These are phyloP conservation scores for Candida xiaguanensis DNA, from an alignment of 805 yeast species.

Conservation along the genomic window DNA sequence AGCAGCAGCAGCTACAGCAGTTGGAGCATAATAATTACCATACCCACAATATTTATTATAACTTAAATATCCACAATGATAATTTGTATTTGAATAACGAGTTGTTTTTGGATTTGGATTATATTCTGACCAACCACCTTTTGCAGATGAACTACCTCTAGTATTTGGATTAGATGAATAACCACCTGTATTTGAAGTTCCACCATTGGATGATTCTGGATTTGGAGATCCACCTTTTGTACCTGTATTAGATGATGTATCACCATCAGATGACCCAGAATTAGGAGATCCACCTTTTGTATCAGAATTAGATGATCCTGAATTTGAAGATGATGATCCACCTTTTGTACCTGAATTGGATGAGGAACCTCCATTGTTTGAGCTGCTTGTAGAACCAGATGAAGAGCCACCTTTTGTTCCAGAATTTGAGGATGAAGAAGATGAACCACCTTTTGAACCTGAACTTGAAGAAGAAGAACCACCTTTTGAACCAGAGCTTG, in stretches of 20 bases:
- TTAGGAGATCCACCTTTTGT: constrained; percentile 2
- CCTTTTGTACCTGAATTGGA: no score
- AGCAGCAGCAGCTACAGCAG: constrained; percentile 11
- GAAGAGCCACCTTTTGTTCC: no score
- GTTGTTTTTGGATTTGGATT: constrained; percentile 4
- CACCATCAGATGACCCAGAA: constrained; percentile 1
- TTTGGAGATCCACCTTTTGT: not conserved
- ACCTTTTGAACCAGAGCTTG: constrained; percentile 1
- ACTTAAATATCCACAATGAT: constrained; percentile 9
- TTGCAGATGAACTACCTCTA: not conserved
- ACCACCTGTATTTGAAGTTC: not conserved
- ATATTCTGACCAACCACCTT: constrained; percentile 5
- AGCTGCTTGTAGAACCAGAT: no score
- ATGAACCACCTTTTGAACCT: not conserved
- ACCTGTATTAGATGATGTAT: not conserved
- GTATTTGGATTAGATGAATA: not conserved
- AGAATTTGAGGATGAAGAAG: no score
- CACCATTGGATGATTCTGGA: constrained; percentile 1
- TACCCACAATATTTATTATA: constrained; percentile 10
- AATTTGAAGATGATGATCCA: no score
- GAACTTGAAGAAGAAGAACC: constrained; percentile 3
- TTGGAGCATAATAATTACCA: constrained; percentile 11
- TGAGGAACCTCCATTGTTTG: not conserved
- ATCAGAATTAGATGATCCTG: no score
- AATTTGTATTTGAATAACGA: not conserved